These are phyloP conservation scores for Hypoxylon fragiforme DNA, from an alignment of 495 filamentous ascomycete genomes.

Conservation along the genomic window DNA sequence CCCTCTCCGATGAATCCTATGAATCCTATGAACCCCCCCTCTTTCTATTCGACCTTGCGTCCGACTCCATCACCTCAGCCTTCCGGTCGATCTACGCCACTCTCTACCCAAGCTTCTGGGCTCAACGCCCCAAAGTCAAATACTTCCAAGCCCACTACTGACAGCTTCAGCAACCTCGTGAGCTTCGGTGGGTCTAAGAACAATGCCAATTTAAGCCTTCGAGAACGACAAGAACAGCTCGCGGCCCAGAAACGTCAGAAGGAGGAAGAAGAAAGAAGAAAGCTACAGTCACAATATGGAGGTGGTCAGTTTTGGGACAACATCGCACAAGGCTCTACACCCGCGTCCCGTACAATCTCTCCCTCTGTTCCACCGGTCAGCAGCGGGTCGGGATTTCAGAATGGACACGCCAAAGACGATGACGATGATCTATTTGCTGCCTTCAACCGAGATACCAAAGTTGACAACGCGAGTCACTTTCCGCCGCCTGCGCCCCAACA, in stretches of 20 bases:
- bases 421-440: conserved; percentile 67
- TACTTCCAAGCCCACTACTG: conserved; percentile 64
- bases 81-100: conserved; percentile 71
- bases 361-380: conserved; percentile 29
- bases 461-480: conserved; percentile 63
- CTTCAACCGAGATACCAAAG: conserved; percentile 60
- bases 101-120: conserved; percentile 58
- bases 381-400: conserved; percentile 29
- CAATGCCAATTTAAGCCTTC: conserved; percentile 72
- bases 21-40: conserved; percentile 51
- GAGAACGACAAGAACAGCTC: conserved; percentile 81
- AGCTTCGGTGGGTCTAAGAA: conserved; percentile 70
- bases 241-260: conserved; percentile 76
- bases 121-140: conserved; percentile 56
- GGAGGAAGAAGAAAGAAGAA: conserved; percentile 69
- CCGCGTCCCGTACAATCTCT: conserved; percentile 43
- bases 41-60: conserved; percentile 62
- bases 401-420: conserved; percentile 39
- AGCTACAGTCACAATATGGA: conserved; percentile 75
- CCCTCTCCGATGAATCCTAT: conserved; percentile 40
- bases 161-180: conserved; percentile 90
- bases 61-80: conserved; percentile 61
- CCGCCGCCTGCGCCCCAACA: conserved; percentile 51
- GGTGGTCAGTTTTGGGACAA: conserved; percentile 72
- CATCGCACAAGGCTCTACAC: conserved; percentile 45